Evolutionary conservation across 805 yeast genomes (phyloP).

Genomic region (Hanseniaspora singularis): DNA sequence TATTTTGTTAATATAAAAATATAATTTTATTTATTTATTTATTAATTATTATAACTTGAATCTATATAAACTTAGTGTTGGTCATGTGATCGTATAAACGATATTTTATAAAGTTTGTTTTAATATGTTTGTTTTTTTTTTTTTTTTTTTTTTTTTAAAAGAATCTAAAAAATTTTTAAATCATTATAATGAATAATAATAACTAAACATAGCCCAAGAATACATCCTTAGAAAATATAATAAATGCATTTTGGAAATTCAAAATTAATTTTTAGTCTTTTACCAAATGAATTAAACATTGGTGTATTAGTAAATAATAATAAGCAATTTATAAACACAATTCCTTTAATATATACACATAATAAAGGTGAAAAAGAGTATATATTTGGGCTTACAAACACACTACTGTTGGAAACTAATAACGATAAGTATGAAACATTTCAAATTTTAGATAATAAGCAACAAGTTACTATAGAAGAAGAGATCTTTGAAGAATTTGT

Average conservation of each 20-base stretch:
- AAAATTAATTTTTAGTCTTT: not conserved
- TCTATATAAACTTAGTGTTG: too few relatives aligned
- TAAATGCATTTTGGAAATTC: not conserved
- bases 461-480: constrained; percentile 1
- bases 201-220: too few relatives aligned
- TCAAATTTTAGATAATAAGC: constrained; percentile 3
- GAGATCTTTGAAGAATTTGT: not conserved
- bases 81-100: too few relatives aligned
- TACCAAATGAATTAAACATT: constrained; percentile 3
- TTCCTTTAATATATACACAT: constrained; percentile 8
- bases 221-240: too few relatives aligned
- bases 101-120: too few relatives aligned
- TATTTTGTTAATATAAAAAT: too few relatives aligned
- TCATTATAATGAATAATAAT: too few relatives aligned
- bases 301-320: not conserved
- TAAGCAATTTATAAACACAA: constrained; percentile 5
- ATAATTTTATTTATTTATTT: too few relatives aligned
- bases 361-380: not conserved
- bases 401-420: not conserved
- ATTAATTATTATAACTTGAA: too few relatives aligned
- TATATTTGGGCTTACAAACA: constrained; percentile 2
- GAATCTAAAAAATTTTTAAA: too few relatives aligned
- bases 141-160: too few relatives aligned
- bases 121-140: too few relatives aligned
- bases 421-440: not conserved